Base-by-base conservation (phyloP, 1,284 basidiomycete genomes). In the Xerocomus amazonicus region DNA sequence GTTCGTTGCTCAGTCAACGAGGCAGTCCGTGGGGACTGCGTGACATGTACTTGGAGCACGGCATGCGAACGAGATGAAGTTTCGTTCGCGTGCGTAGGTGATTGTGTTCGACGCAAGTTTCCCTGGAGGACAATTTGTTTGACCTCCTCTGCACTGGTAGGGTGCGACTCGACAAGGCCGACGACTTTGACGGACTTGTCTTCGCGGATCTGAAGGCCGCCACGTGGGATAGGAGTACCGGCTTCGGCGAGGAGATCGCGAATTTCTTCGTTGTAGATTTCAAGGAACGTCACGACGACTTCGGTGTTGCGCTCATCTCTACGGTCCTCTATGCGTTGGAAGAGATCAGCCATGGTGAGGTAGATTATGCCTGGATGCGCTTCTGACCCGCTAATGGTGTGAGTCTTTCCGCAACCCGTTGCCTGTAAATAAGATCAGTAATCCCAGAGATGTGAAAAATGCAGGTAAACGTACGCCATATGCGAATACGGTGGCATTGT, bases 251-350 rank as follows among this genome's bases (percentile, higher is more conserved):
- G 83, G 16, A 98, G 83, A 69, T 98, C 95, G n/a, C 92, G 88
- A 57, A 97, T 97, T 64, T 92, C 91, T 70, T 98, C 95, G 66
- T 97, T 97, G 76, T 97, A 97, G 47, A 98, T 96, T 69, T 98
- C 95, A 51, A 97, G 83, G 71, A 97, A 97, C 3, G 92, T 94
- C 49, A 97, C 89, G 59, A 84, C 78, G 43, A 98, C 88, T 59
- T 93, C 87, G 35, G 87, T 84, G 47, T 84, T 84, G 77, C 84
- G 84, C 32, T 95, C 87, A 47, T 89, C 88, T 61, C 76, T 80
- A 51, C 86, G 79, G 60, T 94, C 90, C 47, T 90, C 84, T 56
- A 97, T 95, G 42, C 85, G 81, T 58, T 87, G 84, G 67, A 97
- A 98, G 51, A 98, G 81, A 68, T 97, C 92, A 38, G 90, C 83